These are phyloP conservation scores for Helenozyma baotianmanensis DNA, from an alignment of 805 yeast genomes.

Conservation along the genomic window DNA sequence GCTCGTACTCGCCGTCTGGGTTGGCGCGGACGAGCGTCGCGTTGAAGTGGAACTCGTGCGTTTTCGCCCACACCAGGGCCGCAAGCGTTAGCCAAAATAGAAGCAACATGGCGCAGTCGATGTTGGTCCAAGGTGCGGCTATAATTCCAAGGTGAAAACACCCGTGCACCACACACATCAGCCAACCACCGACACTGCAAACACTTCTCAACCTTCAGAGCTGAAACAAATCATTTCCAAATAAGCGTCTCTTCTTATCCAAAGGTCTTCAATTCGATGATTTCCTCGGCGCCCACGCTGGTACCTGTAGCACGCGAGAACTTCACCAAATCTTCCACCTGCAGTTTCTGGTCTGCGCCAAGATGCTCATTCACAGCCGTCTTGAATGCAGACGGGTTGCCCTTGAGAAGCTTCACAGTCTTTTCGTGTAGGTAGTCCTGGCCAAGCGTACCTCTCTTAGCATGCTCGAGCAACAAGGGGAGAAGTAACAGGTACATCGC, in stretches of 20 bases:
- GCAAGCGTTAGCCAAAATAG: not conserved
- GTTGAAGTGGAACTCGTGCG: constrained; percentile 34
- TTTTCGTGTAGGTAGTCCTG: constrained; percentile 42
- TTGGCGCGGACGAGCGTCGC: constrained; percentile 39
- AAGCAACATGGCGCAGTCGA: too few relatives aligned
- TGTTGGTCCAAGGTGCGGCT: too few relatives aligned
- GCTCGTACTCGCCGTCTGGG: constrained; percentile 52
- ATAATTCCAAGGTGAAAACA: too few relatives aligned
- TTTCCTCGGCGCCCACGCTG: constrained; percentile 9
- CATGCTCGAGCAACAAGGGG: constrained; percentile 32
- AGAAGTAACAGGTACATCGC: constrained; percentile 30
- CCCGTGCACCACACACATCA: not conserved
- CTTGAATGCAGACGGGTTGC: constrained; percentile 47
- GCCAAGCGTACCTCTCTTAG: constrained; percentile 17
- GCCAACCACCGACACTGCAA: too few relatives aligned
- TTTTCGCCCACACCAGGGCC: constrained; percentile 15
- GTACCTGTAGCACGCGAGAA: not conserved
- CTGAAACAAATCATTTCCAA: too few relatives aligned
- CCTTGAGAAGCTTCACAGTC: constrained; percentile 42
- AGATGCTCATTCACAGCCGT: constrained; percentile 36
- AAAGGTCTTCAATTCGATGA: constrained; percentile 50
- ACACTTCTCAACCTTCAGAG: too few relatives aligned
- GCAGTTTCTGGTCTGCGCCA: constrained; percentile 34
- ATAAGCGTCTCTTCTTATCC: too few relatives aligned
- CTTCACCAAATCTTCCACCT: constrained; percentile 43